Evolutionary conservation across 495 filamentous ascomycete genomes (phyloP).

Genomic region (Aspergillus wentii): DNA sequence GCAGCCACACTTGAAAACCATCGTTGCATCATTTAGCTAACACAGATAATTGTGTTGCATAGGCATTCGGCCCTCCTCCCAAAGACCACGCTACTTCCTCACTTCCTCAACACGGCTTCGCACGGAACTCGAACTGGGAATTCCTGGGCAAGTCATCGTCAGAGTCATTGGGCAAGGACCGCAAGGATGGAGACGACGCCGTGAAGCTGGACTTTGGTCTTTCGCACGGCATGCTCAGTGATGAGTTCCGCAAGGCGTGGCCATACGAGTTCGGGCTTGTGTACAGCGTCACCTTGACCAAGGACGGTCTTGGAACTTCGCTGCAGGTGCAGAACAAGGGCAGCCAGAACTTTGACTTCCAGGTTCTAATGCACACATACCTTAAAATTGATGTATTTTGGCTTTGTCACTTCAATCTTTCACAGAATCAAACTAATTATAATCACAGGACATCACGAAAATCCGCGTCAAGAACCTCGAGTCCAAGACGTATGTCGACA

Average conservation of each 20-base stretch:
- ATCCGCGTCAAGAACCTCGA: constrained; percentile 69
- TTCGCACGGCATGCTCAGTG: constrained; percentile 60
- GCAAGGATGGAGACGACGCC: constrained; percentile 47
- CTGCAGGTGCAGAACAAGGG: constrained; percentile 83
- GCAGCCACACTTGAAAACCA: too few species aligned
- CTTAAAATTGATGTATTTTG: constrained; percentile 67
- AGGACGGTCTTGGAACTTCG: constrained; percentile 70
- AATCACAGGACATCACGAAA: constrained; percentile 64
- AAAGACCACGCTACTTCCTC: constrained; percentile 62
- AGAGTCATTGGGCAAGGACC: constrained; percentile 52
- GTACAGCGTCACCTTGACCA: constrained; percentile 82
- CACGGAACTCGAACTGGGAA: constrained; percentile 71
- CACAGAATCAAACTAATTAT: constrained; percentile 1
- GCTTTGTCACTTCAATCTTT: background rate
- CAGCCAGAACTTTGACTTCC: constrained; percentile 76
- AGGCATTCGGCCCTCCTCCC: constrained; percentile 88
- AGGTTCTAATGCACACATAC: constrained; percentile 90
- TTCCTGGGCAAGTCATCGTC: constrained; percentile 61
- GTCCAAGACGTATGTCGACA: constrained; percentile 72
- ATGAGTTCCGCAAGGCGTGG: constrained; percentile 62
- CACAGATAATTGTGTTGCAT: constrained; percentile 2
- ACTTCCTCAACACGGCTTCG: constrained; percentile 95
- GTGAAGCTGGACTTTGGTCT: constrained; percentile 96
- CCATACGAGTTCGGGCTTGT: constrained; percentile 82
- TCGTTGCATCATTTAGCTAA: constrained; percentile 9